These are phyloP conservation scores for Candida morakotiae DNA, from an alignment of 805 yeast species.

Conservation along the genomic window DNA sequence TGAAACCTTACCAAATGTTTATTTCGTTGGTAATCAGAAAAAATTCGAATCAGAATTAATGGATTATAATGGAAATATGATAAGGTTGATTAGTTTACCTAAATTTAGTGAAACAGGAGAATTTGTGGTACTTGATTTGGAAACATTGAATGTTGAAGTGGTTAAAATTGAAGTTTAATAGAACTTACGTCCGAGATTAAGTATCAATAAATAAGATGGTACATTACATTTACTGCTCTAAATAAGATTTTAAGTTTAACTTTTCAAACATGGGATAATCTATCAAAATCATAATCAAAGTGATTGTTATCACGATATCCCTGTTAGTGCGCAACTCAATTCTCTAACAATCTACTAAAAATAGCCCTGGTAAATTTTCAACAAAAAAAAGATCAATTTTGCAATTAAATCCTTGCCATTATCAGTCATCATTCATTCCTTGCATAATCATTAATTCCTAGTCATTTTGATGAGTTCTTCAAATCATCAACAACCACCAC, in stretches of 20 bases:
- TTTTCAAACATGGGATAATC: too few relatives aligned
- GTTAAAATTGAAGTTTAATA: slow-evolving; percentile 37
- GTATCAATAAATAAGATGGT: too few relatives aligned
- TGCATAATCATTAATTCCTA: too few relatives aligned
- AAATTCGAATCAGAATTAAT: slow-evolving; percentile 44
- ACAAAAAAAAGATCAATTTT: neutral
- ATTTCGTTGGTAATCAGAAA: slow-evolving; percentile 82
- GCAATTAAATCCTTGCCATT: neutral
- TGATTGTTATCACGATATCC: too few relatives aligned
- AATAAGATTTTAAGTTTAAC: too few relatives aligned
- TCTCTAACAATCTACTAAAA: neutral
- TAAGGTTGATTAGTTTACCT: slow-evolving; percentile 67
- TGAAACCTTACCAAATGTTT: slow-evolving; percentile 80
- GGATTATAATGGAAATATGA: slow-evolving; percentile 21
- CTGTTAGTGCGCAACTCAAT: neutral
- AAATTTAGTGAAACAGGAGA: slow-evolving; percentile 63
- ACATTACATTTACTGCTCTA: too few relatives aligned
- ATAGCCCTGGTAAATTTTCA: neutral
- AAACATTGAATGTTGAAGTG: slow-evolving; percentile 41
- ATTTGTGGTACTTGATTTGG: slow-evolving; percentile 19
- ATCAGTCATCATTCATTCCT: too few relatives aligned
- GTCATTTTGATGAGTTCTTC: neutral
- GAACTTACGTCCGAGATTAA: too few relatives aligned
- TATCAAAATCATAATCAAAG: too few relatives aligned
- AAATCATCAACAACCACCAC: too few relatives aligned